Evolutionary conservation across 805 yeast species (phyloP).

Genomic region (Yamadazyma scolyti): DNA sequence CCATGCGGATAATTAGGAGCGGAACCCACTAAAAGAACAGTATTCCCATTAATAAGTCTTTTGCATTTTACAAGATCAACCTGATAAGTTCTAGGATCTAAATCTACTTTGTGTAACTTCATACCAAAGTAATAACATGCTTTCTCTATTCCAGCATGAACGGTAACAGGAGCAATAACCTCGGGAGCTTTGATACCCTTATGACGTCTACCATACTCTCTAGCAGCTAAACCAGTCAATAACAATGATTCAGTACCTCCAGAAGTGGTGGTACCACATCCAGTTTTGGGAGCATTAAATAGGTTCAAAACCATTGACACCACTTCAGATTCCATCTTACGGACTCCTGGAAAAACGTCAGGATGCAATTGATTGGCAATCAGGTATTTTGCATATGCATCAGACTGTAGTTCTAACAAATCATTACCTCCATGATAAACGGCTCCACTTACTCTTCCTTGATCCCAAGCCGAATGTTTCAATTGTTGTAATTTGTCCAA

Average conservation of each 20-base stretch:
- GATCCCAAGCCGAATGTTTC: slow-evolving; percentile 75
- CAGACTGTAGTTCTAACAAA: slow-evolving; percentile 66
- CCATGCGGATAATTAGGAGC: slow-evolving; percentile 99
- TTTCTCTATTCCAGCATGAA: slow-evolving; percentile 94
- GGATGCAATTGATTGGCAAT: slow-evolving; percentile 96
- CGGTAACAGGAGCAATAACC: slow-evolving; percentile 81
- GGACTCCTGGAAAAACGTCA: slow-evolving; percentile 92
- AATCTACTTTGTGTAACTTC: slow-evolving; percentile 73
- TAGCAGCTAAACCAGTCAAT: slow-evolving; percentile 83
- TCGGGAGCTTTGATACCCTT: slow-evolving; percentile 70
- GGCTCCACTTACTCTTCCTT: slow-evolving; percentile 89
- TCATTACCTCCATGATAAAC: slow-evolving; percentile 95
- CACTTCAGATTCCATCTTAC: slow-evolving; percentile 95
- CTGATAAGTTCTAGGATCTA: slow-evolving; percentile 63
- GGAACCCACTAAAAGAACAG: slow-evolving; percentile 83
- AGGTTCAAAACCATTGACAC: slow-evolving; percentile 83
- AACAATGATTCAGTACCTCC: slow-evolving; percentile 96
- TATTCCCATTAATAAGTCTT: slow-evolving; percentile 68
- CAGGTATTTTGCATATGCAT: slow-evolving; percentile 71
- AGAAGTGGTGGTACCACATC: slow-evolving; percentile 75
- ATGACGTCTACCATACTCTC: slow-evolving; percentile 61
- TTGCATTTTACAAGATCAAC: slow-evolving; percentile 64
- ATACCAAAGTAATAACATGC: slow-evolving; percentile 90
- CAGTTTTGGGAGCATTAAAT: slow-evolving; percentile 68
- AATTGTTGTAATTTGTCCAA: slow-evolving; percentile 48